Evolutionary conservation across 441 rosid species (phyloP).

Genomic region (Brassica hybrid): DNA sequence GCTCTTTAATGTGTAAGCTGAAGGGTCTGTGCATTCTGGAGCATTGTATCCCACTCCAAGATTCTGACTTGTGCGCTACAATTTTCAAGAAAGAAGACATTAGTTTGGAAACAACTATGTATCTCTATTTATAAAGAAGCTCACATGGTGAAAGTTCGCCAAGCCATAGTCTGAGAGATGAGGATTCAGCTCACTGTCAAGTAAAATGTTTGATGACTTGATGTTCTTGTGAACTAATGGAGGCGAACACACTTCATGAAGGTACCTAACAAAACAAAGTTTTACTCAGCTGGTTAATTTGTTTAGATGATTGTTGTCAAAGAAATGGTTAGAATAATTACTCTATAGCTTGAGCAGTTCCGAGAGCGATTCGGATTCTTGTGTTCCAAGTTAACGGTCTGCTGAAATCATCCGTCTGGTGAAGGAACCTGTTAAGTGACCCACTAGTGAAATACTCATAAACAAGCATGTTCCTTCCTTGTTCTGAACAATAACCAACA

Average conservation of each 20-base stretch:
- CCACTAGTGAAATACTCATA: constrained; percentile 85
- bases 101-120: constrained; percentile 1
- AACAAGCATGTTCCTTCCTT: constrained; percentile 72
- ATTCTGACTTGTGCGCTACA: constrained; percentile 84
- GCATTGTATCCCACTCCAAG: constrained; percentile 91
- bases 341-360: constrained; percentile 90
- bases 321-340: constrained; percentile 45
- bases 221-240: constrained; percentile 88
- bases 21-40: constrained; percentile 81
- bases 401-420: constrained; percentile 87
- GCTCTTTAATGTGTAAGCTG: constrained; percentile 86
- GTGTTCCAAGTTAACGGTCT: constrained; percentile 98
- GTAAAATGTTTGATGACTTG: constrained; percentile 92
- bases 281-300: too few species aligned
- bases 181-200: constrained; percentile 83
- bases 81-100: constrained; percentile 19
- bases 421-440: constrained; percentile 88
- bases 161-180: constrained; percentile 83
- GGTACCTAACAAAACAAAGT: constrained; percentile 62
- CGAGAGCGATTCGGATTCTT: constrained; percentile 88
- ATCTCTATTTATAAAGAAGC: constrained; percentile 18
- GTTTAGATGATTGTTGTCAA: constrained; percentile 8
- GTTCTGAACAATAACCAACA: constrained; percentile 82
- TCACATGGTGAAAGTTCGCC: constrained; percentile 74
- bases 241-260: constrained; percentile 90